Evolutionary conservation across 2,329 filamentous ascomycete species (phyloP).

Genomic region (Xylaria sp.): DNA sequence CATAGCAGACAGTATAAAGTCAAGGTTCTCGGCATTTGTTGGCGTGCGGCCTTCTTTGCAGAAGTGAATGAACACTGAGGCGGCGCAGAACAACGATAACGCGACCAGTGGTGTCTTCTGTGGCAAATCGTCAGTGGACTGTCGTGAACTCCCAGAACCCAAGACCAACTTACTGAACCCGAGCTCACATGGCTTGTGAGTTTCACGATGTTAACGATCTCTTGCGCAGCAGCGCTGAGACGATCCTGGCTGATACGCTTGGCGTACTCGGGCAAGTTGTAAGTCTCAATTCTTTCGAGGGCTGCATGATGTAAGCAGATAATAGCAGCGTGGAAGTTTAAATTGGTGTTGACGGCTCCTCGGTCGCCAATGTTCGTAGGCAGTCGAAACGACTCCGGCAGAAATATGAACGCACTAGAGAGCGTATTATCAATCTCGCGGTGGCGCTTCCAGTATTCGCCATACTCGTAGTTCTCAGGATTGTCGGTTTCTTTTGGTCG

Average conservation of each 20-base stretch:
- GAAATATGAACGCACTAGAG: conserved; percentile 76
- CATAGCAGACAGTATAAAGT: conserved; percentile 81
- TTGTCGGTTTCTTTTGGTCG: conserved; percentile 71
- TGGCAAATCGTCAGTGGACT: conserved; percentile 12
- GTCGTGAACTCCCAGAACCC: not conserved
- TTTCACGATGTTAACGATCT: conserved; percentile 83
- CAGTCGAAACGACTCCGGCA: conserved; percentile 76
- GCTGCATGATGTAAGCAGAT: conserved; percentile 92
- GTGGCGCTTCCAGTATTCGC: conserved; percentile 86
- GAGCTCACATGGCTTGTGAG: conserved; percentile 74
- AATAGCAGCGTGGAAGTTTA: conserved; percentile 85
- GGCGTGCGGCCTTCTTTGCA: conserved; percentile 62
- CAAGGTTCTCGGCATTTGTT: conserved; percentile 57
- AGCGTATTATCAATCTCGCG: conserved; percentile 81
- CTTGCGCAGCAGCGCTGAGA: conserved; percentile 79
- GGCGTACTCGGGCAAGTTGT: conserved; percentile 68
- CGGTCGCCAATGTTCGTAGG: conserved; percentile 72
- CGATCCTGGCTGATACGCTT: conserved; percentile 74
- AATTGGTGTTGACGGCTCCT: conserved; percentile 80
- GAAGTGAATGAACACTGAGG: conserved; percentile 79
- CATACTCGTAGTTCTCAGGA: conserved; percentile 74
- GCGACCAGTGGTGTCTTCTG: conserved; percentile 80
- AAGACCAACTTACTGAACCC: conserved; percentile 60
- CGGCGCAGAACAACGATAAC: conserved; percentile 84
- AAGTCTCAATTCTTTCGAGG: conserved; percentile 79